Evolutionary conservation across 2,329 filamentous ascomycete species (phyloP), one percentile per base, ranked within the genome.

Genomic region (Tricladium varicosporioides): DNA sequence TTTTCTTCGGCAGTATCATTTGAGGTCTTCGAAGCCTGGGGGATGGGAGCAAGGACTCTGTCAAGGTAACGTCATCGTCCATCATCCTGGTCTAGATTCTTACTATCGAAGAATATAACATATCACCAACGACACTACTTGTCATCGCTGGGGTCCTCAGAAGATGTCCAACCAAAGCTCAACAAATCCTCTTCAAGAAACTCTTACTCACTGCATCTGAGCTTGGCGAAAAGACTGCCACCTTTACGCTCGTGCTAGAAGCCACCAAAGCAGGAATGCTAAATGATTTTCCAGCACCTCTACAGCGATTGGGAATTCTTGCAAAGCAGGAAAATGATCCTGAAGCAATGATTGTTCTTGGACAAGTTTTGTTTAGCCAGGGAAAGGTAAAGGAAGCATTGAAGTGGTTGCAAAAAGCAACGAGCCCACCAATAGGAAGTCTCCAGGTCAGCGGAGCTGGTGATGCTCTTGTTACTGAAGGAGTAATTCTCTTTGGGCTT

Each of bases 341-440:
- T 10, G 56, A 65, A 53, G 69, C 69, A 9, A 67, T 71, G 65
- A 56, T 60, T 5, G 48, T 71, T 11, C 56, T 70, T 1, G 68
- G 67, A 3, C 64, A 67, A 53, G 62, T 69, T 5, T 45, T 69
- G 4, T 53, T 58, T 15, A 48, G 51, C 5, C 56, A 62, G 19
- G 47, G 54, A 32, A 62, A 53, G 10, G 53, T 62, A 4, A 53
- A 50, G 1, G 61, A 70, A 45, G 67, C 69, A 18, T 43, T 67
- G 9, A 33, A 55, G 19, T 67, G 62, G 62, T 59, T 70, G 4
- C 60, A 56, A 11, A 66, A 62, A 50, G 65, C 66, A 10, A 63
- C 64, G 2, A 46, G 52, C 10, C 54, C 59, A 4, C 56, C 57
- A 5, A 55, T 52, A 11, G 61, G 62, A 22, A 54, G 44, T 19